Conservation (phyloP, 2,329 filamentous ascomycete species). For the Ceratocystis smalleyi region DNA sequence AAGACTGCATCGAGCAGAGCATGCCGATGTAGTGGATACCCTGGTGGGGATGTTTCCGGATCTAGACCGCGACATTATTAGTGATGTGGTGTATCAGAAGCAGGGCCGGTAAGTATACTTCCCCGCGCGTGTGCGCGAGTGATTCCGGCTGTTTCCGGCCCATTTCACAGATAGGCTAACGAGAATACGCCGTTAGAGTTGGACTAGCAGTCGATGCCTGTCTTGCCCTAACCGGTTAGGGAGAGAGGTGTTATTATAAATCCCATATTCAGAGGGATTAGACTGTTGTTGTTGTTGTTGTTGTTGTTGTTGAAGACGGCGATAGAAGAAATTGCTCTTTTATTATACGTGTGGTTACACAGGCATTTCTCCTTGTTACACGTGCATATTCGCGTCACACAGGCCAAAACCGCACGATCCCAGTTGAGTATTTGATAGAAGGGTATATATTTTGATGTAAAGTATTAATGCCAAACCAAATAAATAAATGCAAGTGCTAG, state of each 20-base stretch:
- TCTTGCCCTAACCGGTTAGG: slow-evolving; percentile 46
- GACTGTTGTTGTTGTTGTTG: neutral
- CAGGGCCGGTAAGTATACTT: slow-evolving; percentile 60
- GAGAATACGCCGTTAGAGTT: slow-evolving; percentile 38
- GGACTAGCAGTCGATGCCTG: slow-evolving; percentile 76
- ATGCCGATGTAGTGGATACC: slow-evolving; percentile 83
- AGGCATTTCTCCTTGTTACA: neutral
- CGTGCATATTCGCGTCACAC: neutral
- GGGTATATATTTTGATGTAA: slow-evolving; percentile 8
- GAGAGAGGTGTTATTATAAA: neutral
- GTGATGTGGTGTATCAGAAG: slow-evolving; percentile 91
- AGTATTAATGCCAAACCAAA: neutral
- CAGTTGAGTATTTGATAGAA: slow-evolving; percentile 1
- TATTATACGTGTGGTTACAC: neutral
- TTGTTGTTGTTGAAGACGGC: neutral
- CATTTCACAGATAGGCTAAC: slow-evolving; percentile 17
- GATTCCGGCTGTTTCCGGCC: neutral
- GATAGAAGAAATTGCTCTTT: neutral
- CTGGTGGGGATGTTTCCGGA: slow-evolving; percentile 94
- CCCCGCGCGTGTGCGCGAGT: neutral
- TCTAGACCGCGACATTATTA: slow-evolving; percentile 83
- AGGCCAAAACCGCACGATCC: neutral
- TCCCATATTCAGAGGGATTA: neutral
- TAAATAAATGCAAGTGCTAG: neutral
- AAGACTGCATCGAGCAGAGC: slow-evolving; percentile 67